Evolutionary conservation across 2,329 filamentous ascomycete genomes (phyloP).

Genomic region (Colletotrichum sp.): DNA sequence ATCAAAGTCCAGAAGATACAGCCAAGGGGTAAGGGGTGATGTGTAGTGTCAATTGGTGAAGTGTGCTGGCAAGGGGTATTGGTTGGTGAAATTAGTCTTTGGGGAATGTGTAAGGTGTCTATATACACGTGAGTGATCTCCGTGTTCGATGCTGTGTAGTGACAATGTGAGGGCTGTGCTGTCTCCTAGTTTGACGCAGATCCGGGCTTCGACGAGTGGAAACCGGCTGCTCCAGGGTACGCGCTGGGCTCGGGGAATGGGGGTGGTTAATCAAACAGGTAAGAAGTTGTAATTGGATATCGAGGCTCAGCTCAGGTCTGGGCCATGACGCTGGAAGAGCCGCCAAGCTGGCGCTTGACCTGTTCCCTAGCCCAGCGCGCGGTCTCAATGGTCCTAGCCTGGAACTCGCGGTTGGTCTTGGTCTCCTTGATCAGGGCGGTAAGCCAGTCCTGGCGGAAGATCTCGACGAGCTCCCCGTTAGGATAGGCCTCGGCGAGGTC

Average conservation of each 20-base stretch:
- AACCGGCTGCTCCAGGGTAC: conserved; percentile 20
- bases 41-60: conserved; percentile 18
- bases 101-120: conserved; percentile 20
- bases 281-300: background rate
- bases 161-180: conserved; percentile 17
- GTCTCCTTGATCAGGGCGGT: conserved; percentile 91
- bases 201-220: conserved; percentile 8
- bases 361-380: conserved; percentile 97
- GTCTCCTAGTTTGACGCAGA: conserved; percentile 21
- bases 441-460: conserved; percentile 92
- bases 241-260: conserved; percentile 9
- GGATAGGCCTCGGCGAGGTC: conserved; percentile 95
- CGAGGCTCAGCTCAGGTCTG: conserved; percentile 41
- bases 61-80: conserved; percentile 22
- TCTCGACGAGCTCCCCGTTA: conserved; percentile 81
- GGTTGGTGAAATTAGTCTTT: conserved; percentile 22
- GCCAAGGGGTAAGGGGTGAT: conserved; percentile 10
- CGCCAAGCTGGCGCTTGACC: conserved; percentile 86
- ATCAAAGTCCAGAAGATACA: conserved; percentile 24
- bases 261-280: conserved; percentile 20
- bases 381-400: conserved; percentile 85
- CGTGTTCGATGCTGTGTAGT: conserved; percentile 23
- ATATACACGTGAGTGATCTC: conserved; percentile 22
- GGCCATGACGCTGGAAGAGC: conserved; percentile 56
- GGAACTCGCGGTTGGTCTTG: conserved; percentile 86